Base-by-base conservation (phyloP, 371 early-diverging fungal genomes). In the Actinomucor elegans region DNA sequence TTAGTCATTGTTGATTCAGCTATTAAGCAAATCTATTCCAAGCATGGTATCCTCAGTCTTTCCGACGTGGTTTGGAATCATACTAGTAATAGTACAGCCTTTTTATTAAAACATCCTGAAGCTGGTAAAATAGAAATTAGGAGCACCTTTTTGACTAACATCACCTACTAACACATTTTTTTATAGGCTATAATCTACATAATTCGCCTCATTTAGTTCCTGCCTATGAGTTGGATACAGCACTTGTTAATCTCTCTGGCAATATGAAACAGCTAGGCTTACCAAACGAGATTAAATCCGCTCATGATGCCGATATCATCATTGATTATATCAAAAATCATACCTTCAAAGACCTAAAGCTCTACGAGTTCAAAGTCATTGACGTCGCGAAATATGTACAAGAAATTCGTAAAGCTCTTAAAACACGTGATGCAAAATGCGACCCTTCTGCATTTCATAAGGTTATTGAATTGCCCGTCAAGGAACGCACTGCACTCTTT, bases 61-160 rank as follows among this genome's bases (percentile, higher is more conserved):
- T 92, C 94, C 12, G 99, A 98, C 68, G 87, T 98, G 50, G 99
- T 98, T 2, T 97, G 95, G 95, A 98, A 98, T 73, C 99, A 98
- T 65, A 97, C 97, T 6, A 92, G 97, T 24, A 80, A 85, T 69
- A 90, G 96, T 64, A 89, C 91, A 10, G 73, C 64, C 5, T 98
- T 96, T 91, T 82, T 98, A 23, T 71, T 85, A 56, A 85, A 93
- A 26, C 97, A 97, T 66, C 99, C 99, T 3, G 97, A 97, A 69
- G 93, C 96, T 48, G 95, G 85, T 81, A 70, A 46, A 34, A 34
- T 4, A 34, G 14, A 31, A 69, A n/a, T 61, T 48, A 6, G 8
- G 12, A 9, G 17, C 21, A 9, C 18, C n/a, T 34, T 18, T 21
- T 21, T 14, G 14, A 37, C 33, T 27, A 35, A 45, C 18, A 21